Conservation (phyloP, 805 yeast genomes). For the Candida tallmaniae region DNA sequence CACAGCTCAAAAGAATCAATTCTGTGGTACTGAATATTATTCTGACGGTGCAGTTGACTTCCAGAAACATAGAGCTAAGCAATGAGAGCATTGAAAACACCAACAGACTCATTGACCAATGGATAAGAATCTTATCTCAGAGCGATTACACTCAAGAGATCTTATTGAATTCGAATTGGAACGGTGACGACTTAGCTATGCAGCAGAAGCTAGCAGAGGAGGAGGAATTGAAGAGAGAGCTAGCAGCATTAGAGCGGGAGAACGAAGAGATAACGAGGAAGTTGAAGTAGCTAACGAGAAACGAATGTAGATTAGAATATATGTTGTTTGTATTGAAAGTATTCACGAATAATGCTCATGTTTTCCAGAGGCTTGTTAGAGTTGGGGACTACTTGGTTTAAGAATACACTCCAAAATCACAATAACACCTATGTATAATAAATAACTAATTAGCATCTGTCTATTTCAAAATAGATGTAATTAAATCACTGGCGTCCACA, state of each 20-base stretch:
- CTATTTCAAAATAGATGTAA: constrained; percentile 37
- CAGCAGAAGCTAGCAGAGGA: constrained; percentile 17
- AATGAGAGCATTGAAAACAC: constrained; percentile 45
- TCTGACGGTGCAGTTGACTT: constrained; percentile 23
- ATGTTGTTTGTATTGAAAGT: not conserved
- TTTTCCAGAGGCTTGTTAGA: too few relatives aligned
- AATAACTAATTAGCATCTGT: too few relatives aligned
- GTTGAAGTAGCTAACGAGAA: constrained; percentile 12
- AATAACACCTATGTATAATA: too few relatives aligned
- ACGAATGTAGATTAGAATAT: not conserved
- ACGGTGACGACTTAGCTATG: constrained; percentile 23
- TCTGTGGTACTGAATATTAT: constrained; percentile 25
- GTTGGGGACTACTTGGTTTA: too few relatives aligned
- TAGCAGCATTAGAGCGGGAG: constrained; percentile 22
- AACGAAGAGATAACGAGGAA: constrained; percentile 18
- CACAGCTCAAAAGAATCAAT: constrained; percentile 29
- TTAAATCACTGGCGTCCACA: constrained; percentile 90
- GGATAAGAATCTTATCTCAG: constrained; percentile 61
- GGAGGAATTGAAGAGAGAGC: constrained; percentile 20
- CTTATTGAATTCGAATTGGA: constrained; percentile 41
- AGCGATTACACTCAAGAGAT: constrained; percentile 50
- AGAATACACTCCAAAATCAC: too few relatives aligned
- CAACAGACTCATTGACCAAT: constrained; percentile 48
- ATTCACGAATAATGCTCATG: too few relatives aligned
- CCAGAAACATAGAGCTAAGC: constrained; percentile 23